These are phyloP conservation scores for Oryza meyeriana DNA, from an alignment of 176 grass and related monocot genomes.

Conservation along the genomic window DNA sequence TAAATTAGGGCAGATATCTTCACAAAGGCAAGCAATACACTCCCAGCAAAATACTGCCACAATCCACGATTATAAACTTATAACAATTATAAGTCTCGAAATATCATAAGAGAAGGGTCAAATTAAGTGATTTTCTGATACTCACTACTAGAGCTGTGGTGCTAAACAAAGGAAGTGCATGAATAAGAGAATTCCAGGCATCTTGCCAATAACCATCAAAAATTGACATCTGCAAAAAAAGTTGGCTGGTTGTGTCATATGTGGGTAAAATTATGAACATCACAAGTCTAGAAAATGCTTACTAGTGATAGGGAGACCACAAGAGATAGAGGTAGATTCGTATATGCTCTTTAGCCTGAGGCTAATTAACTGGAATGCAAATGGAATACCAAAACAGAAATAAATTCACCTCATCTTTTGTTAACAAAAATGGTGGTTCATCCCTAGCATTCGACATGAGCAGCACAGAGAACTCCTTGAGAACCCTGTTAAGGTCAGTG, in stretches of 20 bases:
- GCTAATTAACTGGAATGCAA: neutral
- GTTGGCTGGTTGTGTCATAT: neutral
- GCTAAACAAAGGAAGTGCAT: conserved; percentile 64
- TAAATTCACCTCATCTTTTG: conserved; percentile 57
- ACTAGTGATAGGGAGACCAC: neutral
- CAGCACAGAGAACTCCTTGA: conserved; percentile 74
- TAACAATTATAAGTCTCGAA: neutral
- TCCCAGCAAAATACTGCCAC: neutral
- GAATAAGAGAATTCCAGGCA: conserved; percentile 77
- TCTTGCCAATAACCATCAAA: conserved; percentile 84
- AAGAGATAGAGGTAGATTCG: neutral
- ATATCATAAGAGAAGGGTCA: conserved; percentile 8
- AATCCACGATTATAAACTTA: neutral
- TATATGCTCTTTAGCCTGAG: neutral
- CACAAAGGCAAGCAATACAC: conserved; percentile 1
- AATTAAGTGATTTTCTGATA: conserved; percentile 31
- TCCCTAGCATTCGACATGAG: conserved; percentile 23
- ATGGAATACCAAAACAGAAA: conserved; percentile 8
- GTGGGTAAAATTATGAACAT: conserved; percentile 3
- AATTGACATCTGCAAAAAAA: conserved; percentile 61
- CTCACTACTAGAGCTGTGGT: conserved; percentile 58
- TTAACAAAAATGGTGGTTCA: conserved; percentile 36
- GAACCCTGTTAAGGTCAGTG: conserved; percentile 59
- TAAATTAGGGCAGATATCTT: conserved; percentile 2
- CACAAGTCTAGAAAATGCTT: neutral